Evolutionary conservation across 2,329 filamentous ascomycete species (phyloP).

Genomic region (Anthostomella pinea): DNA sequence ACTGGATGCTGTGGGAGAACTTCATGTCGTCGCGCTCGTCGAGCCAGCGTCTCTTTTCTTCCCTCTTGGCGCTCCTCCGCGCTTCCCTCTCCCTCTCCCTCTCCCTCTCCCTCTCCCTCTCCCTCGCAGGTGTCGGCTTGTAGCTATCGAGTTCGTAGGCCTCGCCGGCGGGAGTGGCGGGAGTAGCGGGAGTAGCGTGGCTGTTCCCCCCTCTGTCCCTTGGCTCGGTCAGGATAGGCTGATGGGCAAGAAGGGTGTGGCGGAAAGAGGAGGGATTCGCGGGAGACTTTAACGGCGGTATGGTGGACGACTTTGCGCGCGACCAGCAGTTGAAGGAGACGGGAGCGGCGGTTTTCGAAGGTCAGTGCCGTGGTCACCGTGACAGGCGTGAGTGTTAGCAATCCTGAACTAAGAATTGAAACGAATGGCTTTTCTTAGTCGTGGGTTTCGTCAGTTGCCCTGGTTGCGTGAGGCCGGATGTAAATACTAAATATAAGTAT

Average conservation of each 20-base stretch:
- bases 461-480: too few relatives aligned
- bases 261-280: slow-evolving; percentile 30
- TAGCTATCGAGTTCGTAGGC: slow-evolving; percentile 38
- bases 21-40: slow-evolving; percentile 88
- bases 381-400: too few relatives aligned
- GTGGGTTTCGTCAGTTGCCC: too few relatives aligned
- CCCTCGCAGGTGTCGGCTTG: slow-evolving; percentile 28
- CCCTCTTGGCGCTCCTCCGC: slow-evolving; percentile 44
- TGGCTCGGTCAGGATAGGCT: slow-evolving; percentile 18
- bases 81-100: slow-evolving; percentile 34
- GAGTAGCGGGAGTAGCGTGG: too few relatives aligned
- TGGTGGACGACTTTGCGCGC: slow-evolving; percentile 17
- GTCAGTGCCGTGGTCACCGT: too few relatives aligned
- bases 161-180: slow-evolving; percentile 6
- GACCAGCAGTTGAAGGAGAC: not conserved
- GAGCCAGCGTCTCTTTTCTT: slow-evolving; percentile 66
- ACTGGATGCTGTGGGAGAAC: slow-evolving; percentile 99
- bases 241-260: slow-evolving; percentile 20
- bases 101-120: too few relatives aligned
- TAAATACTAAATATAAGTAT: too few relatives aligned
- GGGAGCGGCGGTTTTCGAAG: not conserved
- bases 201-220: slow-evolving; percentile 30
- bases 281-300: slow-evolving; percentile 20
- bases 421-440: too few relatives aligned
- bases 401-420: too few relatives aligned